Percentiles rank a stretch among this genome's conserved stretches.
These are phyloP conservation scores for Cydonia oblonga DNA, from an alignment of 331 rosid species.

Conservation along the genomic window DNA sequence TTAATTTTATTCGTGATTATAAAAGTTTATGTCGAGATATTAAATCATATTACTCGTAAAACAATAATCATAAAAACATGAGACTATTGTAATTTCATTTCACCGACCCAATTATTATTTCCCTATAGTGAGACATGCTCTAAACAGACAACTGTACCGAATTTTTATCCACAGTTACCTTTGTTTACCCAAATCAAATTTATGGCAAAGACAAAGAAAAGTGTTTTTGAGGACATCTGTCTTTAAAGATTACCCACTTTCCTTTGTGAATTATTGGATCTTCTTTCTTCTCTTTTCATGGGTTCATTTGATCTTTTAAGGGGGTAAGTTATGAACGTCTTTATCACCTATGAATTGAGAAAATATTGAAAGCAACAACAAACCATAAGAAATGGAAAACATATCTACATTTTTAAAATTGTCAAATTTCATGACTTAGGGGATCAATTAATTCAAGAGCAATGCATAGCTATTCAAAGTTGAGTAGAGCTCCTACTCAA, in stretches of 20 bases:
- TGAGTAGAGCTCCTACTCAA: too few relatives aligned
- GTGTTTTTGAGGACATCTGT: background rate
- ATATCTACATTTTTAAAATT: background rate
- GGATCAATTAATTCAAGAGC: too few relatives aligned
- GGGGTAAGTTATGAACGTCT: background rate
- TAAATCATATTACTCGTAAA: too few relatives aligned
- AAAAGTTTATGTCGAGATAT: too few relatives aligned
- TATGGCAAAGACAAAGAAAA: background rate
- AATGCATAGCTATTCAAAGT: too few relatives aligned
- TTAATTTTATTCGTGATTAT: too few relatives aligned
- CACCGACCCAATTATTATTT: too few relatives aligned
- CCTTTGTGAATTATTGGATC: background rate
- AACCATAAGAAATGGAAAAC: background rate
- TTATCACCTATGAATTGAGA: background rate
- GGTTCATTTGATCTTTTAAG: background rate
- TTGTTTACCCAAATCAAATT: background rate
- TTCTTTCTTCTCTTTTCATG: background rate
- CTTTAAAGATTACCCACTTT: background rate
- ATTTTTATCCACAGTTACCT: background rate
- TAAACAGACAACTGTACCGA: background rate
- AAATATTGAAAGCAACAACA: background rate
- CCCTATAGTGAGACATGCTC: background rate
- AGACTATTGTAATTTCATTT: too few relatives aligned
- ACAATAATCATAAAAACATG: too few relatives aligned
- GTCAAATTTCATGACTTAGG: background rate